Base-by-base conservation (phyloP, 805 yeast genomes). In the Nakazawaea ishiwadae region DNA sequence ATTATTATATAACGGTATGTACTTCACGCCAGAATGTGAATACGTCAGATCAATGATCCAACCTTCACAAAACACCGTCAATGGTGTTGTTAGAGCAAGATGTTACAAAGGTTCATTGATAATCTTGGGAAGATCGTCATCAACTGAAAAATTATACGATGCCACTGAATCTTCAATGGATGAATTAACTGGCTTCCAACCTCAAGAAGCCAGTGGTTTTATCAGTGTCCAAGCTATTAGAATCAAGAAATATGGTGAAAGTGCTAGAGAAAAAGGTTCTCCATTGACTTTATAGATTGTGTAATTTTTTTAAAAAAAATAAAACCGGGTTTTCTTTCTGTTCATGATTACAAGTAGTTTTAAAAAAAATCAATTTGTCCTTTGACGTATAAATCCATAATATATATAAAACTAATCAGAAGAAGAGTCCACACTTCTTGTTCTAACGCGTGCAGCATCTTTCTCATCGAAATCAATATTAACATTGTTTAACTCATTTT, bases 111-210 rank as follows among this genome's bases (percentile, higher is more conserved):
- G 99, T 54, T 71, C 80, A 49, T 67, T 88, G 52, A 69, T 72
- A 44, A 78, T 91, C 52, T 77, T 90, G 60, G 99, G 99, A 63
- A 88, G 99, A 77, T 89, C 82, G 48, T 88, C 96, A 19, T 83
- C 83, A 50, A 89, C 98, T 47, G 99, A 93, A 73, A 91, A 89
- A 71, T 79, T 93, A 54, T 93, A 93, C 68, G 97, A 93, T 64
- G 96, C 96, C 51, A 88, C 96, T 42, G 97, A 91, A 68, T 90
- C 97, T 12, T 91, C 98, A 10, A 93, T 93, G 99, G 99, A 93
- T 68, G 99, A 93, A 71, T 81, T 93, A 59, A 89, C 97, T 45
- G 99, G 96, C 46, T 93, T 93, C 77, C 83, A 86, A 57, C 99
- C 99, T 50, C 89, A 85, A 64, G 98, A 91, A 65, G 88, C 99